These are phyloP conservation scores for Mucor sp. DNA, from an alignment of 371 early-diverging fungal genomes.

Conservation along the genomic window DNA sequence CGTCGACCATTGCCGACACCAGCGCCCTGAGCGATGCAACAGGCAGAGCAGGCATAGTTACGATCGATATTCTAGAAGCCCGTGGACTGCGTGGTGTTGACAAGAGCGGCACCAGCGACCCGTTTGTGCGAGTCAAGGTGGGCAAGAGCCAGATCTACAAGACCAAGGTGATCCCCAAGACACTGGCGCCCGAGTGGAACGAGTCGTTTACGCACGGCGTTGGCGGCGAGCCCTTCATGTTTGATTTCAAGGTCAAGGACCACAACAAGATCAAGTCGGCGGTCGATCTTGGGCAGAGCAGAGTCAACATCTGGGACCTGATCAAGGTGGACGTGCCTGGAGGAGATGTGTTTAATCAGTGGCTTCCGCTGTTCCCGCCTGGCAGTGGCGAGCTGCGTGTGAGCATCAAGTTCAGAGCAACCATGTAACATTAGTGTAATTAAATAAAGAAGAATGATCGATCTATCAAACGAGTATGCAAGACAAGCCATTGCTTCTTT, in stretches of 20 bases:
- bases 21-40: slow-evolving; percentile 19
- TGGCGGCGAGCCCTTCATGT: slow-evolving; percentile 42
- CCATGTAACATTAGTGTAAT: slow-evolving; percentile 12
- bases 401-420: slow-evolving; percentile 7
- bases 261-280: slow-evolving; percentile 68
- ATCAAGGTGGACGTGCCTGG: slow-evolving; percentile 36
- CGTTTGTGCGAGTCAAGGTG: slow-evolving; percentile 57
- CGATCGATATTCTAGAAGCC: slow-evolving; percentile 58
- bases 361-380: slow-evolving; percentile 42
- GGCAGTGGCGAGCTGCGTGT: slow-evolving; percentile 50
- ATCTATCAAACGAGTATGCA: not conserved
- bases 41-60: slow-evolving; percentile 45
- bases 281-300: slow-evolving; percentile 63
- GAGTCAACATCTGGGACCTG: slow-evolving; percentile 61
- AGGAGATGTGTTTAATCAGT: slow-evolving; percentile 23
- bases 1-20: slow-evolving; percentile 15
- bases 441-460: not conserved
- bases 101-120: slow-evolving; percentile 64
- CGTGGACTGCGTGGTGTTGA: slow-evolving; percentile 66
- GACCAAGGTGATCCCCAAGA: slow-evolving; percentile 79
- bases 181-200: slow-evolving; percentile 72
- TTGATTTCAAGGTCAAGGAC: slow-evolving; percentile 68
- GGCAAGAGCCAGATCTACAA: slow-evolving; percentile 66
- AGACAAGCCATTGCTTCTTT: too few relatives aligned
- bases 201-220: slow-evolving; percentile 34